phyloP scores from a whole-genome alignment of 2,329 filamentous ascomycete species.

The Xylaria sp. region DNA sequence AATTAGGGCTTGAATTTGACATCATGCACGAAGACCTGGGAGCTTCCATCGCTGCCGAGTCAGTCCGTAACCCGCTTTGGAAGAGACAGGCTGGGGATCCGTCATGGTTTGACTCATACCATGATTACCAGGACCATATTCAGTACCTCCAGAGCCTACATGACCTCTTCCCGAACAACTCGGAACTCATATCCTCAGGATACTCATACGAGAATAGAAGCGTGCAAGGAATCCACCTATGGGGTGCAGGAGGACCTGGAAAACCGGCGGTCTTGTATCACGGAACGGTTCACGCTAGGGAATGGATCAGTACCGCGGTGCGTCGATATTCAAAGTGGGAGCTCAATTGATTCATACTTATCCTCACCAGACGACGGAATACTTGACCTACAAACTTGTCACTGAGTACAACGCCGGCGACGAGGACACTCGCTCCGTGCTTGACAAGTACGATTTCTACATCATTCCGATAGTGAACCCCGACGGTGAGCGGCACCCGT shows the following conservation, averaged over 20 bases:
- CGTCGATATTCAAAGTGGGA: not conserved
- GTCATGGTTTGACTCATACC: slow-evolving; percentile 63
- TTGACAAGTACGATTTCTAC: slow-evolving; percentile 72
- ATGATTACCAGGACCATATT: slow-evolving; percentile 62
- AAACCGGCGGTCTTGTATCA: slow-evolving; percentile 63
- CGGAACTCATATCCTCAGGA: slow-evolving; percentile 59
- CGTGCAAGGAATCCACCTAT: slow-evolving; percentile 69
- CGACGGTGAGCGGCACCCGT: slow-evolving; percentile 57
- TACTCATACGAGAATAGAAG: slow-evolving; percentile 57
- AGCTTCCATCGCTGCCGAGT: slow-evolving; percentile 48
- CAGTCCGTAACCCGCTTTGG: slow-evolving; percentile 31
- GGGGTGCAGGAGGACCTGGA: slow-evolving; percentile 56
- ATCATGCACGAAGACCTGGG: slow-evolving; percentile 50
- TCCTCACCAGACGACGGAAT: slow-evolving; percentile 54
- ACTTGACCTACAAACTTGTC: slow-evolving; percentile 59
- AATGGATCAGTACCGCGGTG: slow-evolving; percentile 63
- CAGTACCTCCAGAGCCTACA: slow-evolving; percentile 58
- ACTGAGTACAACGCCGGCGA: slow-evolving; percentile 54
- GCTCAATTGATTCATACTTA: slow-evolving; percentile 13
- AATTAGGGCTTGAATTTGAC: slow-evolving; percentile 48
- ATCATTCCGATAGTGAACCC: slow-evolving; percentile 72
- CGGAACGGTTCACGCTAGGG: slow-evolving; percentile 63
- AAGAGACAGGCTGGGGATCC: slow-evolving; percentile 45
- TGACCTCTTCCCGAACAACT: slow-evolving; percentile 56
- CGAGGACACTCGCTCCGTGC: slow-evolving; percentile 53